phyloP scores from a whole-genome alignment of 371 early-diverging fungal species.

The Mucor racemosus region DNA sequence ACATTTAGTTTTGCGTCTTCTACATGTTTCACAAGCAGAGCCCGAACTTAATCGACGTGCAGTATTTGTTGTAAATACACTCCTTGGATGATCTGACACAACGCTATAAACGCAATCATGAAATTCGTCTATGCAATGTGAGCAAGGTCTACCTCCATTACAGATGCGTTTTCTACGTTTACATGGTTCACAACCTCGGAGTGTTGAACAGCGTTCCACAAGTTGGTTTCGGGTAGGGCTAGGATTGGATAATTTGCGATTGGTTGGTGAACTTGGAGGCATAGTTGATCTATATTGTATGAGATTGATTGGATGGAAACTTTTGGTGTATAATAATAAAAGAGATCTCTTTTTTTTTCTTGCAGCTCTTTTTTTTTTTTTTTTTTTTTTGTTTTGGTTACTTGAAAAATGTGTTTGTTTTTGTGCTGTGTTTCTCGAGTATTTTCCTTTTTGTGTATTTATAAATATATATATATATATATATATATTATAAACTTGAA shows the following conservation, averaged over 20 bases:
- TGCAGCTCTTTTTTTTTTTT: too few species aligned
- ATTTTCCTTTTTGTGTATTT: too few species aligned
- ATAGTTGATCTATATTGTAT: conserved; percentile 9
- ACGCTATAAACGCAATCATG: conserved; percentile 38
- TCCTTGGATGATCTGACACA: conserved; percentile 36
- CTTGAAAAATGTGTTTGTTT: too few species aligned
- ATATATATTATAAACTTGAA: too few species aligned
- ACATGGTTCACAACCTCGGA: conserved; percentile 37
- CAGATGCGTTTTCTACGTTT: conserved; percentile 34
- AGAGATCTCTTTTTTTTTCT: too few species aligned
- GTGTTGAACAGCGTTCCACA: conserved; percentile 32
- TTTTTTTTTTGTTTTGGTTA: too few species aligned
- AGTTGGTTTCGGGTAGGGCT: conserved; percentile 29
- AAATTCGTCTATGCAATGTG: conserved; percentile 26
- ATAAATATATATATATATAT: too few species aligned
- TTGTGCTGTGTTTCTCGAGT: too few species aligned
- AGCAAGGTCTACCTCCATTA: conserved; percentile 35
- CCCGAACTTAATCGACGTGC: conserved; percentile 54
- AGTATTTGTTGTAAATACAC: conserved; percentile 37
- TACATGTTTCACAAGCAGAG: conserved; percentile 57
- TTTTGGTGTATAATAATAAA: too few species aligned
- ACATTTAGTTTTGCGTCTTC: conserved; percentile 58
- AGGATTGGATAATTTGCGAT: conserved; percentile 35
- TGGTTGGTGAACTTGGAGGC: conserved; percentile 30
- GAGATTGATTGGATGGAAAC: not conserved